A percentile compares a stretch with the other conserved stretches of the same genome.
phyloP scores from a whole-genome alignment of 164 flowering plant species.

The Cinnamomum chago region DNA sequence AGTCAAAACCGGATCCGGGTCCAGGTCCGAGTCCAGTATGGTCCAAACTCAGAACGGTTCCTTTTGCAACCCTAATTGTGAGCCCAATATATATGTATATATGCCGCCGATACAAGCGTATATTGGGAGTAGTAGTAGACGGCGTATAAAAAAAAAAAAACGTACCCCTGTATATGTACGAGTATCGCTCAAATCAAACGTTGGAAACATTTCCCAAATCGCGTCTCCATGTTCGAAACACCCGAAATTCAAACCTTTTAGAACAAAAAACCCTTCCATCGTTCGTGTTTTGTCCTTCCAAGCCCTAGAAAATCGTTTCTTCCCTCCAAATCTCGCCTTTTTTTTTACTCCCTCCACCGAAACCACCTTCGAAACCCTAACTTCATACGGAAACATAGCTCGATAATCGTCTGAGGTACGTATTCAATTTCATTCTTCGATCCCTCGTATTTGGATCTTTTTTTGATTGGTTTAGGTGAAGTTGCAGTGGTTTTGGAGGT shows the following conservation, averaged over 20 bases:
- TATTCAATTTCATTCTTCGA: no score
- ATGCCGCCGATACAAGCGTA: no score
- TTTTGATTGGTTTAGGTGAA: neutral
- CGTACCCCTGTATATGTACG: no score
- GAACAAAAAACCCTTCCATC: neutral
- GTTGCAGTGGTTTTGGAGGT: neutral
- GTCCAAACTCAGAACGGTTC: fast-evolving
- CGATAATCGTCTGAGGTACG: neutral
- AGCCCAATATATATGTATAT: no score
- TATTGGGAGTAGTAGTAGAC: no score
- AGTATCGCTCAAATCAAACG: no score
- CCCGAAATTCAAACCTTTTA: no score
- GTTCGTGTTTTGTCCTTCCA: neutral
- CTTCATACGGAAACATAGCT: neutral
- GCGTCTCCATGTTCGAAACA: neutral
- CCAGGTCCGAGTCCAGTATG: no score
- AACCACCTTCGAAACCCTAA: neutral
- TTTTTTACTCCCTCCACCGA: no score
- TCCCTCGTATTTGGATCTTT: neutral
- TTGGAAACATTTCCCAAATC: neutral
- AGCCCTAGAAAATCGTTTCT: neutral
- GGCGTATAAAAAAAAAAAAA: no score
- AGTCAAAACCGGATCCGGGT: no score
- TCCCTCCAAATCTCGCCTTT: neutral
- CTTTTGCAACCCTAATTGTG: no score